phyloP scores from a whole-genome alignment of 192 early-diverging fungal genomes.

The Podila clonocystis region DNA sequence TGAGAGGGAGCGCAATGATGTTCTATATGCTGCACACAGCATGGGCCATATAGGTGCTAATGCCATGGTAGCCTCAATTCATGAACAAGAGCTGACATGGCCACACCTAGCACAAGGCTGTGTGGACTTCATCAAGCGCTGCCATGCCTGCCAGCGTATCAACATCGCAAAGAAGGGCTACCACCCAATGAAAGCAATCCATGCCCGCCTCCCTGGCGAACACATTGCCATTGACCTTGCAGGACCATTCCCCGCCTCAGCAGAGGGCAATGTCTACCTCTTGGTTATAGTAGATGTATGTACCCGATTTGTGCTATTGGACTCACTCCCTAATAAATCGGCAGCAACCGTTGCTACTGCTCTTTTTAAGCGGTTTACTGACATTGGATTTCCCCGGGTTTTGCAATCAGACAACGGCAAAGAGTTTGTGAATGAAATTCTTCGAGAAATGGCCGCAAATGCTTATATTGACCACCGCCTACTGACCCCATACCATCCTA shows the following conservation, averaged over 20 bases:
- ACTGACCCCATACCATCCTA: conserved; percentile 49
- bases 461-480: conserved; percentile 34
- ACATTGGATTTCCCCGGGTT: conserved; percentile 24
- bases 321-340: not conserved
- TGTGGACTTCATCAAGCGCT: too few relatives aligned
- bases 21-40: too few relatives aligned
- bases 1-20: too few relatives aligned
- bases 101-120: too few relatives aligned
- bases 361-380: not conserved
- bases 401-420: conserved; percentile 49
- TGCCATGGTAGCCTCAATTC: too few relatives aligned
- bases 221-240: not conserved
- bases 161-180: too few relatives aligned
- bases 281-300: conserved; percentile 11
- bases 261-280: not conserved
- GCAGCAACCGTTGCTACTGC: not conserved
- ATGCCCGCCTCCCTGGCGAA: too few relatives aligned
- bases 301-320: conserved; percentile 7
- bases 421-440: conserved; percentile 53
- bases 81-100: too few relatives aligned
- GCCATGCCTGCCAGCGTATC: too few relatives aligned
- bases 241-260: not conserved
- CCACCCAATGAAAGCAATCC: too few relatives aligned
- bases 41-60: too few relatives aligned
- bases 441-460: conserved; percentile 4